A percentile compares a stretch with the other conserved stretches of the same genome.
These are phyloP conservation scores for Akanthomyces dipterigenus DNA, from an alignment of 2,329 filamentous ascomycete species.

Conservation along the genomic window DNA sequence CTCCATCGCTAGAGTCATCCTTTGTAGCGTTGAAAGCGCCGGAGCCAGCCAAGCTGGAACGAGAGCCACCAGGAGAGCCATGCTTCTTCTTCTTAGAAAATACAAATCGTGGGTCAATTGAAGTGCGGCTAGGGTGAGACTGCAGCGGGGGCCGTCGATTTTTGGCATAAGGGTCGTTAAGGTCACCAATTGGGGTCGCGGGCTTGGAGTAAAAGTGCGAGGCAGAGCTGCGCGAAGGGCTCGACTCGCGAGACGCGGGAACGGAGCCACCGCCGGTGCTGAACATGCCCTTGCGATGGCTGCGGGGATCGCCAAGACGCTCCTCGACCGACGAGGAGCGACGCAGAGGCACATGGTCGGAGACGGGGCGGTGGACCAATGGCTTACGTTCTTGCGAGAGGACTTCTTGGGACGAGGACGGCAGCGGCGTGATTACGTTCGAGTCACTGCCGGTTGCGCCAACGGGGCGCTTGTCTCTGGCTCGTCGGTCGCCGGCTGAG, in stretches of 20 bases:
- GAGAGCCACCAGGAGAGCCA: slow-evolving; percentile 47
- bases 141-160: slow-evolving; percentile 66
- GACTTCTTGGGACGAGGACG: slow-evolving; percentile 50
- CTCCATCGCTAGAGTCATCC: slow-evolving; percentile 28
- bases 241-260: slow-evolving; percentile 54
- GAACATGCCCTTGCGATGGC: slow-evolving; percentile 51
- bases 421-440: slow-evolving; percentile 62
- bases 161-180: slow-evolving; percentile 82
- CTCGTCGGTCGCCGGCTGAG: slow-evolving; percentile 34
- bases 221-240: slow-evolving; percentile 57
- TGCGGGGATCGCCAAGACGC: slow-evolving; percentile 24
- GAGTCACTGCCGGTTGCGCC: slow-evolving; percentile 33
- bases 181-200: slow-evolving; percentile 71
- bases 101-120: slow-evolving; percentile 74
- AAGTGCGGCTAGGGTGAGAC: slow-evolving; percentile 53
- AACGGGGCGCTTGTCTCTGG: slow-evolving; percentile 29
- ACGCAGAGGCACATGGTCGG: slow-evolving; percentile 35
- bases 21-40: slow-evolving; percentile 28
- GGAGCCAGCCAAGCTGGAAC: slow-evolving; percentile 44
- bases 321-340: slow-evolving; percentile 36
- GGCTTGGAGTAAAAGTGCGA: slow-evolving; percentile 63
- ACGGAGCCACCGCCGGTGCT: slow-evolving; percentile 45
- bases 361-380: slow-evolving; percentile 35
- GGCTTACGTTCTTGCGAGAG: slow-evolving; percentile 34
- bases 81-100: slow-evolving; percentile 71